Percentiles rank a stretch among this genome's conserved stretches.
Evolutionary conservation across 805 yeast genomes (phyloP).

Genomic region (Ogataea philodendri): DNA sequence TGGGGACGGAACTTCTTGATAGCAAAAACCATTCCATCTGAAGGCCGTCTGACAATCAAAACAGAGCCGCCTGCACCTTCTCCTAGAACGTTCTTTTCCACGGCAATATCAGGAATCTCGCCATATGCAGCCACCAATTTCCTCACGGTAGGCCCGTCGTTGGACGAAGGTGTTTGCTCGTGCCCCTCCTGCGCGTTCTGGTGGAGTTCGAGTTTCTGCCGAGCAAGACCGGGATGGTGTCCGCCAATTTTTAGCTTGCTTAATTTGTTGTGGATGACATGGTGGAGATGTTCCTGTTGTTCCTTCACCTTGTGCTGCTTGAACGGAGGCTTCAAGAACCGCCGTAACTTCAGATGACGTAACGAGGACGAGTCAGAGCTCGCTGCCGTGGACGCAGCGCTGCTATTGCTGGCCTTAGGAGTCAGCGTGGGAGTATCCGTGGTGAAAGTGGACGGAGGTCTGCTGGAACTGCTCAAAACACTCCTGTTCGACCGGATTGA

Average conservation of each 20-base stretch:
- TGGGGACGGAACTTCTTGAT: constrained; percentile 81
- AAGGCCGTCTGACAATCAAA: constrained; percentile 62
- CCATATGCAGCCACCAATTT: constrained; percentile 65
- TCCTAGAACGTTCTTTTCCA: constrained; percentile 47
- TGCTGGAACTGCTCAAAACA: constrained; percentile 2
- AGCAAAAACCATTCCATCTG: constrained; percentile 64
- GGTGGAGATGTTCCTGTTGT: constrained; percentile 23
- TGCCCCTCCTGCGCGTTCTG: too few species aligned
- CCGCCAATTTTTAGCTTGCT: constrained; percentile 19
- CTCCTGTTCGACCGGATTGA: constrained; percentile 12
- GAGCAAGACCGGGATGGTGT: constrained; percentile 4
- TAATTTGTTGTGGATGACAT: constrained; percentile 19
- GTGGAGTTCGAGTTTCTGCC: too few species aligned
- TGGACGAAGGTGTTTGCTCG: too few species aligned
- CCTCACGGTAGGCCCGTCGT: constrained; percentile 24
- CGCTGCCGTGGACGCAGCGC: constrained; percentile 18
- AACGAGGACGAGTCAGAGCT: constrained; percentile 17
- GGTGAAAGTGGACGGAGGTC: constrained; percentile 13
- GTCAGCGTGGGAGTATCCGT: constrained; percentile 19
- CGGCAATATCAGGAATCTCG: constrained; percentile 55
- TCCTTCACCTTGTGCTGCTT: constrained; percentile 14
- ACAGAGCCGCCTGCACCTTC: constrained; percentile 96
- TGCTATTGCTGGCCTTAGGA: constrained; percentile 17
- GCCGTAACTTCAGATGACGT: constrained; percentile 35
- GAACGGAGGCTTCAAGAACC: constrained; percentile 41